These are phyloP conservation scores for Amesomyces nigricolor DNA, from an alignment of 2,329 filamentous ascomycete species.

Conservation along the genomic window DNA sequence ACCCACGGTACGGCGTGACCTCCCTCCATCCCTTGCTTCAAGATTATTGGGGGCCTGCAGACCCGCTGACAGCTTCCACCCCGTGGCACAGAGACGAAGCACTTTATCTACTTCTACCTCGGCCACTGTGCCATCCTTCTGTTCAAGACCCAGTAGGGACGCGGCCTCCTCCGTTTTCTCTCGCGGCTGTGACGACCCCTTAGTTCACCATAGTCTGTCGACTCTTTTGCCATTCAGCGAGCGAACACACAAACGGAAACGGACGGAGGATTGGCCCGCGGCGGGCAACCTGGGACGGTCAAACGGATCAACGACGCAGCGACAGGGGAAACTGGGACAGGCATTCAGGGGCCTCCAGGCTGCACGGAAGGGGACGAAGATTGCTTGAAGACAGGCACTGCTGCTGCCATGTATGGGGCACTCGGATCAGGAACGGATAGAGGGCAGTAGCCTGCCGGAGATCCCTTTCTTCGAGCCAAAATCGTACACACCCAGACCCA, in stretches of 20 bases:
- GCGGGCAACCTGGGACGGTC: not conserved
- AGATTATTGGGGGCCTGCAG: not conserved
- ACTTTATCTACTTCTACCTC: conserved; percentile 99
- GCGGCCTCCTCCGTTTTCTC: conserved; percentile 27
- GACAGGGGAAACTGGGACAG: not conserved
- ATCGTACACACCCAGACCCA: not conserved
- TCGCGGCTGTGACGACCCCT: conserved; percentile 19
- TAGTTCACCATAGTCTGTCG: not conserved
- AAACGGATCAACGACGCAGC: not conserved
- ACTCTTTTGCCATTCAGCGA: conserved; percentile 1
- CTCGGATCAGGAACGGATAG: not conserved
- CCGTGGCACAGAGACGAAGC: conserved; percentile 74
- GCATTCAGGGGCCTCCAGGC: not conserved
- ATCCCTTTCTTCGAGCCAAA: not conserved
- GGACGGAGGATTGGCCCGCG: conserved; percentile 14
- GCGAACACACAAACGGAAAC: conserved; percentile 11
- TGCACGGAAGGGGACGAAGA: not conserved
- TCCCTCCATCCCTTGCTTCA: not conserved
- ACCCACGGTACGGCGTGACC: conserved; percentile 69
- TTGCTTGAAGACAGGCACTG: not conserved
- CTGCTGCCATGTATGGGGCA: not conserved
- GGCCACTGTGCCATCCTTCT: conserved; percentile 96
- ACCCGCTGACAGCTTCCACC: conserved; percentile 1
- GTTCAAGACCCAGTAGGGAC: conserved; percentile 89
- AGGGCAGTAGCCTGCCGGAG: not conserved